These are phyloP conservation scores for Venturia oleaginea DNA, from an alignment of 2,329 filamentous ascomycete genomes.

Conservation along the genomic window DNA sequence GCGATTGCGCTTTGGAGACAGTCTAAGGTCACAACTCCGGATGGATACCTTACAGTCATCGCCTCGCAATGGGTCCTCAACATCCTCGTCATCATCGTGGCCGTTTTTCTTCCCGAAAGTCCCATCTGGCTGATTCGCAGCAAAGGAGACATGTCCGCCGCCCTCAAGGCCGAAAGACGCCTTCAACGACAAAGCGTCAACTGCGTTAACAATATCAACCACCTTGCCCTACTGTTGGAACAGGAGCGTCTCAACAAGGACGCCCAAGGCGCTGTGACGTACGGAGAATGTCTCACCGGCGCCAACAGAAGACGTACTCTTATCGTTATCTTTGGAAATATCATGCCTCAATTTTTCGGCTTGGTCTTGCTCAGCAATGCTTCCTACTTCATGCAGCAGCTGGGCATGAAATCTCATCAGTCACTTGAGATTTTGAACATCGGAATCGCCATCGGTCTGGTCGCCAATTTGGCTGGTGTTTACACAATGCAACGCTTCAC, in stretches of 20 bases:
- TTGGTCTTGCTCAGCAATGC: conserved; percentile 27
- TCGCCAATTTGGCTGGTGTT: conserved; percentile 37
- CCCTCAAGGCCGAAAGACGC: conserved; percentile 39
- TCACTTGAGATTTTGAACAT: conserved; percentile 27
- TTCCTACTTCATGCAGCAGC: conserved; percentile 27
- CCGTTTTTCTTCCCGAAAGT: conserved; percentile 42
- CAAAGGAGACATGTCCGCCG: conserved; percentile 28
- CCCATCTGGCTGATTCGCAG: conserved; percentile 41
- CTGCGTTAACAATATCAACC: conserved; percentile 25
- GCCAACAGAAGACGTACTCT: conserved; percentile 28
- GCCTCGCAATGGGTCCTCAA: conserved; percentile 3
- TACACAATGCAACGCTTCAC: conserved; percentile 36
- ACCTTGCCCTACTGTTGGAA: conserved; percentile 20
- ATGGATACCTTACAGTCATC: conserved; percentile 27
- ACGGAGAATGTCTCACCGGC: conserved; percentile 28
- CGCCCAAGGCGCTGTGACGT: conserved; percentile 19
- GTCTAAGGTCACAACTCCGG: conserved; percentile 31
- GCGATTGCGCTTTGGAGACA: conserved; percentile 24
- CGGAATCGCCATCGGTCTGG: conserved; percentile 37
- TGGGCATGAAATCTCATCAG: conserved; percentile 22
- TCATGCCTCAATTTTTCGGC: conserved; percentile 27
- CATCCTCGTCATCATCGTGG: conserved; percentile 32
- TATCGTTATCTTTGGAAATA: conserved; percentile 28
- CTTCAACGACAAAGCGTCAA: conserved; percentile 35
- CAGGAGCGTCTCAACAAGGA: conserved; percentile 20